Evolutionary conservation across 768 basidiomycete genomes (phyloP).

Genomic region (Kwoniella mangroviensis): DNA sequence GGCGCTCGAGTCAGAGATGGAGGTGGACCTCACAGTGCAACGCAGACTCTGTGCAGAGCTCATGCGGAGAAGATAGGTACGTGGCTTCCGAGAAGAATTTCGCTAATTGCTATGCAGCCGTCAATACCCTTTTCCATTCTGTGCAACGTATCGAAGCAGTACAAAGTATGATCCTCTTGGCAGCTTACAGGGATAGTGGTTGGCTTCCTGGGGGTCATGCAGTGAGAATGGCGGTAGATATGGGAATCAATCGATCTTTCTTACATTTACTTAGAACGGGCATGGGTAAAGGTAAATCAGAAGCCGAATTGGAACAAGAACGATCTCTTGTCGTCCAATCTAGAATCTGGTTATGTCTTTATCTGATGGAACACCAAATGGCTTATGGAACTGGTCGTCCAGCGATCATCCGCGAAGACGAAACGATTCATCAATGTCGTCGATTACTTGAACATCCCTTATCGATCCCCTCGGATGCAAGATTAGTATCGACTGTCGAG

Average conservation of each 20-base stretch:
- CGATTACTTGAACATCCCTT: conserved; percentile 82
- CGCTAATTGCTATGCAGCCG: conserved; percentile 56
- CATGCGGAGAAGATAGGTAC: conserved; percentile 69
- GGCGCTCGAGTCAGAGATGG: conserved; percentile 88
- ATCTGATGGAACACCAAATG: conserved; percentile 91
- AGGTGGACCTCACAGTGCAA: conserved; percentile 77
- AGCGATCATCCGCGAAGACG: conserved; percentile 88
- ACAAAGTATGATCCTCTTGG: conserved; percentile 90
- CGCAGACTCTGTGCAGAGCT: conserved; percentile 72
- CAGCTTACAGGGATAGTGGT: conserved; percentile 95
- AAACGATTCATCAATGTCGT: conserved; percentile 81
- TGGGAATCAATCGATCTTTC: conserved; percentile 93
- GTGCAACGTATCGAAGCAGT: conserved; percentile 81
- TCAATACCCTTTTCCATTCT: conserved; percentile 83
- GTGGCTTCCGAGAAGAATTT: not conserved
- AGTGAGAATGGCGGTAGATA: conserved; percentile 94
- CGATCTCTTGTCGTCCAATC: conserved; percentile 78
- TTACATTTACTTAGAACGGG: conserved; percentile 71
- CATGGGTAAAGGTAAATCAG: conserved; percentile 72
- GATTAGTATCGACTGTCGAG: conserved; percentile 91
- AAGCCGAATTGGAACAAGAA: conserved; percentile 67
- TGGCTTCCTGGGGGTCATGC: conserved; percentile 93
- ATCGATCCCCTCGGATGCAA: conserved; percentile 89
- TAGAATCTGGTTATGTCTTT: conserved; percentile 90
- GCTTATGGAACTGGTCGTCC: conserved; percentile 94